phyloP scores from a whole-genome alignment of 2,329 filamentous ascomycete genomes.

The Elsinoe fawcettii region DNA sequence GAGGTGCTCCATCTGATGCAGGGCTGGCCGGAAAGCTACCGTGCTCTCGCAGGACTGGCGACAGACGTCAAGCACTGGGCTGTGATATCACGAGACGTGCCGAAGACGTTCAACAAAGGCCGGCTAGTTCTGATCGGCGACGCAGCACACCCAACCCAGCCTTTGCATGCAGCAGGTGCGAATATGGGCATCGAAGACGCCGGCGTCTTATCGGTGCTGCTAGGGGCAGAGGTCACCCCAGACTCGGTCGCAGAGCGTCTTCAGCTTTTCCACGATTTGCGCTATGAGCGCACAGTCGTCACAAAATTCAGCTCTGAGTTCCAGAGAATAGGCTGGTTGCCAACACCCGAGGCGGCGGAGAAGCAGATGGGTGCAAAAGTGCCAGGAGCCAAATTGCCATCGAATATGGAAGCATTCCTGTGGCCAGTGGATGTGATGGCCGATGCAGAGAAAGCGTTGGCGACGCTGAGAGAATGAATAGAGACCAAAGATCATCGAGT shows the following conservation, averaged over 20 bases:
- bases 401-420: conserved; percentile 1
- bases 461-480: neutral
- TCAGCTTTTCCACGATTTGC: conserved; percentile 3
- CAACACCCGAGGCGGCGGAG: conserved; percentile 2
- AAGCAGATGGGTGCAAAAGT: neutral
- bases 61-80: conserved; percentile 14
- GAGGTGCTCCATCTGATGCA: conserved; percentile 11
- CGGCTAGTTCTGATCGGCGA: conserved; percentile 30
- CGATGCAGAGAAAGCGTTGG: neutral
- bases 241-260: neutral
- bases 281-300: conserved; percentile 4
- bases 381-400: conserved; percentile 2
- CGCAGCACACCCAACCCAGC: conserved; percentile 32
- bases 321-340: neutral
- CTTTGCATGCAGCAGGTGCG: conserved; percentile 27
- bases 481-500: neutral
- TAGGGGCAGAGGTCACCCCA: neutral
- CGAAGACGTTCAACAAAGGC: conserved; percentile 24
- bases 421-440: conserved; percentile 14
- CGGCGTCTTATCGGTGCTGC: conserved; percentile 4
- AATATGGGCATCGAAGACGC: conserved; percentile 16
- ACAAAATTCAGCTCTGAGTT: conserved; percentile 8
- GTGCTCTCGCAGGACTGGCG: neutral
- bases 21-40: conserved; percentile 6
- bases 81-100: conserved; percentile 8